Evolutionary conservation across 192 early-diverging fungal genomes (phyloP), one percentile per base, ranked within the genome.

Genomic region (Entomortierella lignicola): DNA sequence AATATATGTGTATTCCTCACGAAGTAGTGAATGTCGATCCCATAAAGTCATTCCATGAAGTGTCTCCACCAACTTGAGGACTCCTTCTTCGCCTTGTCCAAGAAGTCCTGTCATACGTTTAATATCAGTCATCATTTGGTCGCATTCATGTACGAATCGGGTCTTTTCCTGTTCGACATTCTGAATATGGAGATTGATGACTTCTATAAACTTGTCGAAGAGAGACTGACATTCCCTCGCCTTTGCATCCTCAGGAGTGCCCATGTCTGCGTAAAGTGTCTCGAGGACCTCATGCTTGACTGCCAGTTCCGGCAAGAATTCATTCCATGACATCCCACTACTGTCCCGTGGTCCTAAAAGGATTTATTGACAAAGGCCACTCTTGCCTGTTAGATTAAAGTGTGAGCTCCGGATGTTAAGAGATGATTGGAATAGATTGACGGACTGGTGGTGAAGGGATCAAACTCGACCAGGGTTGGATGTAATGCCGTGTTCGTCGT

Each of bases 281-380:
- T 79, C 66, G 32, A 79, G 75, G 26, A 58, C 63, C 55, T 79
- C 75, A 55, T 65, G 55, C 57, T 79, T 69, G 50, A 52, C 62
- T 61, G 75, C 75, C 57, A 79, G 51, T 34, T 70, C 66, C 10
- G 75, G 67, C 57, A 79, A 48, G 62, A 79, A 70, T 18, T 79
- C 75, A 65, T 79, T 66, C 62, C 61, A 79, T 18, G 75, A 79
- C 75, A 79, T 79, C 30, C 67, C 55, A 21, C 56, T 48, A 29
- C 7, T 10, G 4, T 4, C 10, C 34, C 34, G 34, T 37, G 34
- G 34, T 37, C 34, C 34, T 4, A 37, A 37, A 7, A 7, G 34
- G 34, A 37, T 37, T 37, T 4, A 7, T 7, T 37, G 34, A 37
- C n/a, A n/a, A n/a, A n/a, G 10, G 34, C 34, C 34, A 37, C 34